phyloP scores from a whole-genome alignment of 805 yeast genomes.

The Yarrowia porcina region DNA sequence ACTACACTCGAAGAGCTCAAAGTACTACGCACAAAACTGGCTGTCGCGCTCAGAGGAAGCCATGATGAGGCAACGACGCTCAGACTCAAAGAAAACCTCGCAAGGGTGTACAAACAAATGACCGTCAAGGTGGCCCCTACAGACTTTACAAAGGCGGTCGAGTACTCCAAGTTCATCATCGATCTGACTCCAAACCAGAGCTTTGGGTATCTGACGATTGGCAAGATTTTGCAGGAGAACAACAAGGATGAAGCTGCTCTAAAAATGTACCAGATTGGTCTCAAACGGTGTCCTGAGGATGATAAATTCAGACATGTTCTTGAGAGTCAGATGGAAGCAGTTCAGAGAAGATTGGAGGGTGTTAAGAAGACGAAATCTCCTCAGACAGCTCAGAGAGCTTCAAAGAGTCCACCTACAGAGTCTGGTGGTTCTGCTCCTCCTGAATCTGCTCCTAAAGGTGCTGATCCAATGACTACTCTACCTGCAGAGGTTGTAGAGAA shows the following conservation, averaged over 20 bases:
- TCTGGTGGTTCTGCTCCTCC: not conserved
- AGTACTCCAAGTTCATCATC: conserved; percentile 3
- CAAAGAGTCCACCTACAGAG: not conserved
- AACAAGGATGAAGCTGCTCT: conserved; percentile 18
- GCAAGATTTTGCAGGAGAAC: conserved; percentile 14
- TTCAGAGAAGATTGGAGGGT: not conserved
- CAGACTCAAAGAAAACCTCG: conserved; percentile 4
- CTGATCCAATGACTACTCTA: not conserved
- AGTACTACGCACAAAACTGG: not conserved
- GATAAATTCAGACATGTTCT: not conserved
- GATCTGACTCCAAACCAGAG: not conserved
- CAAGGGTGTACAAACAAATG: conserved; percentile 8
- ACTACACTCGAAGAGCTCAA: conserved; percentile 15
- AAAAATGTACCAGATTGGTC: conserved; percentile 9
- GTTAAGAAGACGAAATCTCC: not conserved
- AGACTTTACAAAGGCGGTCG: conserved; percentile 8
- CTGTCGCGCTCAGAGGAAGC: conserved; percentile 2
- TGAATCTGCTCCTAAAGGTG: not conserved
- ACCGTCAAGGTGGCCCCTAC: not conserved
- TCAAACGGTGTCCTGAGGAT: not conserved
- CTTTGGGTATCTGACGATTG: conserved; percentile 10
- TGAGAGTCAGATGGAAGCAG: not conserved
- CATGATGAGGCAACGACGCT: not conserved
- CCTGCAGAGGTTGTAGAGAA: conserved; percentile 16
- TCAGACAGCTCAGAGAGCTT: not conserved